Base-by-base conservation (phyloP, 352 stramenopile genomes). In the Peronospora tabacina region DNA sequence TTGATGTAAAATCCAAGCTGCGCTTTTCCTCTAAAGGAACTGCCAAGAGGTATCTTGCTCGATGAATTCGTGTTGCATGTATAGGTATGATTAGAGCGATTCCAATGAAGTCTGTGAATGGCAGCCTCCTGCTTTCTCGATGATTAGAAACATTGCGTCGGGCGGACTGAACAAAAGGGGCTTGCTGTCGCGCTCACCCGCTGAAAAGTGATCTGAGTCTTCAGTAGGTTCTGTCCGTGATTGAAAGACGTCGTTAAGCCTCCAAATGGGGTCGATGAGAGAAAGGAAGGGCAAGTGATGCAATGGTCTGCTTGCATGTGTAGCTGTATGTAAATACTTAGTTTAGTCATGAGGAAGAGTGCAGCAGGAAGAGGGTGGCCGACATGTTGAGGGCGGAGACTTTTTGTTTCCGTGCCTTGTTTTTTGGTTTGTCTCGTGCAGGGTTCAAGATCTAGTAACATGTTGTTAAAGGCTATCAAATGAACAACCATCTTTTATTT, bases 81-180 rank as follows among this genome's bases (percentile, higher is more conserved):
- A 38, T 69, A 47, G 35, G 43, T 66, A 29, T 63, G 52, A 49
- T 38, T 70, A 40, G 57, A 44, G 51, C 52, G 40, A 60, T 70
- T 60, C 48, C 38, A 33, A 66, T 16, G 43, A 67, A 51, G 51
- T 26, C 47, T 61, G 54, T 50, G 38, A 10, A 40, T 49, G 39
- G 17, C 49, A 48, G 19, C 55, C 34, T 61, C 55, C 43, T 56
- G 29, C 43, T 71, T 82, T 87, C 79, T 90, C 68, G 47, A 83
- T 85, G 79, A 90, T 74, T 76, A 90, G 68, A 90, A 77, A 24
- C 44, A 82, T 63, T 84, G 79, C 79, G 79, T 90, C 79, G 79
- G 79, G 76, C 79, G 79, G 79, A 85, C 79, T 90, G 75, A 90
- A 76, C 69, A 76, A 83, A 86, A 71, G 58, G 53, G 44, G 51